Percentiles rank a stretch among this genome's conserved stretches.
phyloP scores from a whole-genome alignment of 2,329 filamentous ascomycete species.

The Curvularia lunata region DNA sequence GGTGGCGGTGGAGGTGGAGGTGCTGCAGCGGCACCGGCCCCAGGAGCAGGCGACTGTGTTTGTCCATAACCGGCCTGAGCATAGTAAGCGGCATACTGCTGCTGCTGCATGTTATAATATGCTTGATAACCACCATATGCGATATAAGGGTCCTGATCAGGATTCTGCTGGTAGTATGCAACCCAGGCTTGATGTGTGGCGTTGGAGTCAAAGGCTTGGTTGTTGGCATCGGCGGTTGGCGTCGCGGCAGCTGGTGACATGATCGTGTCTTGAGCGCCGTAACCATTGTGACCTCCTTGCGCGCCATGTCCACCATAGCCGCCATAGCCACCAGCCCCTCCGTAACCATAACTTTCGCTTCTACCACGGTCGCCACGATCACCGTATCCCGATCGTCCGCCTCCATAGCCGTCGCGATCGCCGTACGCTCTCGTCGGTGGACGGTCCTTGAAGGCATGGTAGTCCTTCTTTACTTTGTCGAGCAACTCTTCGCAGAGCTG shows the following conservation, averaged over 20 bases:
- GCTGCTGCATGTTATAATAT: slow-evolving; percentile 37
- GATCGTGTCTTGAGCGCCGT: slow-evolving; percentile 27
- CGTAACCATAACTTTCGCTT: slow-evolving; percentile 48
- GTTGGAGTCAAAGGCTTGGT: slow-evolving; percentile 67
- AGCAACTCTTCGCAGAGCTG: slow-evolving; percentile 88
- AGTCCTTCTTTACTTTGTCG: slow-evolving; percentile 83
- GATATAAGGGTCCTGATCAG: slow-evolving; percentile 88
- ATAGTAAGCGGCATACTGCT: slow-evolving; percentile 42
- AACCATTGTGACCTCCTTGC: slow-evolving; percentile 41
- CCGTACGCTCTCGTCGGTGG: slow-evolving; percentile 58
- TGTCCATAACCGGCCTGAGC: slow-evolving; percentile 32
- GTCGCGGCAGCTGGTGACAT: slow-evolving; percentile 46
- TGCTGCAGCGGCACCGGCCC: slow-evolving; percentile 32
- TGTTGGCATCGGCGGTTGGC: slow-evolving; percentile 51
- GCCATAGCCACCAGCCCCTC: slow-evolving; percentile 47
- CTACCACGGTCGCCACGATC: slow-evolving; percentile 51
- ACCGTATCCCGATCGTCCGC: slow-evolving; percentile 50
- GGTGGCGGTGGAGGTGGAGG: slow-evolving; percentile 44
- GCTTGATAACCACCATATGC: slow-evolving; percentile 77
- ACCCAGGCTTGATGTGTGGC: slow-evolving; percentile 83
- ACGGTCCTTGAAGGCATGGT: slow-evolving; percentile 83
- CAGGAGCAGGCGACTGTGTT: slow-evolving; percentile 38
- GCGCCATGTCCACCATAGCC: slow-evolving; percentile 49
- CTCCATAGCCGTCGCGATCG: slow-evolving; percentile 49
- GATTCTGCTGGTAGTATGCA: slow-evolving; percentile 59